phyloP scores from a whole-genome alignment of 257 asterid species.

The Dorcoceras hygrometricum region DNA sequence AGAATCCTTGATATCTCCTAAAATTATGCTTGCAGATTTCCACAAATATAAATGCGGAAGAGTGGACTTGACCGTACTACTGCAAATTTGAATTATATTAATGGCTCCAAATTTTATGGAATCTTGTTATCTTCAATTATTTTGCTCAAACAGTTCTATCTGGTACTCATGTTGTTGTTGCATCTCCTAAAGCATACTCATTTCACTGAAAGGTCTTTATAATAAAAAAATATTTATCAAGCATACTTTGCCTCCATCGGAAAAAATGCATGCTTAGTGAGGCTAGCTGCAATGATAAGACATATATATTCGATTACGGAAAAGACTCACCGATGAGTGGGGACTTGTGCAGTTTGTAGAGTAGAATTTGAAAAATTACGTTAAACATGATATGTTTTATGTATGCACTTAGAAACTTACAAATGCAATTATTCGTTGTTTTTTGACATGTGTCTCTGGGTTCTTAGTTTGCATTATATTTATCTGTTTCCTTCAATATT shows the following conservation, averaged over 20 bases:
- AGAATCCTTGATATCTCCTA: no score
- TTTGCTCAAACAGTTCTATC: background rate
- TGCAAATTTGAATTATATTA: background rate
- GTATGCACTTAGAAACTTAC: background rate
- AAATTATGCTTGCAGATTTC: no score
- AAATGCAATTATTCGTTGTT: background rate
- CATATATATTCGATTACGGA: conserved; percentile 1
- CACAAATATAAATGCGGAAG: background rate
- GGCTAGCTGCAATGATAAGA: background rate
- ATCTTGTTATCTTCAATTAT: background rate
- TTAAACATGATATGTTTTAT: conserved; percentile 2
- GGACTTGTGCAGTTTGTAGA: conserved; percentile 14
- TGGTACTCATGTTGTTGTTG: background rate
- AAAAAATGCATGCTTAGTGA: no score
- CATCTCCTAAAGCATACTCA: background rate
- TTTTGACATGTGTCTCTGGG: conserved; percentile 4
- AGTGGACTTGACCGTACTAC: background rate
- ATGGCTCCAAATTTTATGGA: background rate
- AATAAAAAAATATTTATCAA: background rate
- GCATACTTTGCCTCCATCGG: background rate
- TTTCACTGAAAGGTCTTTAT: background rate
- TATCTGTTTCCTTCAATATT: conserved; percentile 19
- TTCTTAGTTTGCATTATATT: conserved; percentile 1
- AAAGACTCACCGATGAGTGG: background rate
- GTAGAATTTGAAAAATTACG: conserved; percentile 1